Evolutionary conservation across 257 asterid species (phyloP).

Genomic region (Linderniella brevidens): DNA sequence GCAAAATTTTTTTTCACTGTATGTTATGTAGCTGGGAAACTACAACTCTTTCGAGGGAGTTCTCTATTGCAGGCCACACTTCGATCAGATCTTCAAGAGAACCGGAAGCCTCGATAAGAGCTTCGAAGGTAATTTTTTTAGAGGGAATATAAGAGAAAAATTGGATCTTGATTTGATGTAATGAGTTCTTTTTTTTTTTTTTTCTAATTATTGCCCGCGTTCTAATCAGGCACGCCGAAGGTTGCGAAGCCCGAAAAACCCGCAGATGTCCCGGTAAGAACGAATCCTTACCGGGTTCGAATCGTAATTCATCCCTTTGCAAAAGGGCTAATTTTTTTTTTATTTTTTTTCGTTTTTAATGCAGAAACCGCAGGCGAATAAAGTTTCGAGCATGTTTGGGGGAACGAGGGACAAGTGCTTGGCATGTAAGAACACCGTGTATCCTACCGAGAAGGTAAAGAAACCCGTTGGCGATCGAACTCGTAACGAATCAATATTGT

Average conservation of each 20-base stretch:
- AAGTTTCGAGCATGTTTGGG: conserved; percentile 7
- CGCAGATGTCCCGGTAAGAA: conserved; percentile 40
- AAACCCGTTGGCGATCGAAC: not conserved
- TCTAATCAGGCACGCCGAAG: conserved; percentile 70
- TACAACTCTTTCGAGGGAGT: conserved; percentile 98
- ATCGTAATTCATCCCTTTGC: no score
- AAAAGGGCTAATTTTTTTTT: not conserved
- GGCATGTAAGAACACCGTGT: conserved; percentile 9
- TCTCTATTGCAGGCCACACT: conserved; percentile 96
- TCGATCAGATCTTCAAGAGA: conserved; percentile 92
- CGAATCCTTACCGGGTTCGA: no score
- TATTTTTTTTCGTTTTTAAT: not conserved
- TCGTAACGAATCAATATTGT: not conserved
- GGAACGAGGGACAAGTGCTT: conserved; percentile 9
- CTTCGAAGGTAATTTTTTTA: conserved; percentile 56
- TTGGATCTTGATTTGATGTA: not conserved
- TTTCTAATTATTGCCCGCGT: no score
- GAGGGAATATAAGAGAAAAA: not conserved
- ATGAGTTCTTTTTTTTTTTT: conserved; percentile 4
- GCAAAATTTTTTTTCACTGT: no score
- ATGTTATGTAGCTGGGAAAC: conserved; percentile 52
- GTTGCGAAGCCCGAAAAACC: conserved; percentile 74
- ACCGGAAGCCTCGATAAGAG: conserved; percentile 95
- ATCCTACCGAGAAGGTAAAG: conserved; percentile 80
- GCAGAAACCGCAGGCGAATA: conserved; percentile 8